Base-by-base conservation (phyloP, 371 early-diverging fungal genomes). In the Capillidium rhysosporum region DNA sequence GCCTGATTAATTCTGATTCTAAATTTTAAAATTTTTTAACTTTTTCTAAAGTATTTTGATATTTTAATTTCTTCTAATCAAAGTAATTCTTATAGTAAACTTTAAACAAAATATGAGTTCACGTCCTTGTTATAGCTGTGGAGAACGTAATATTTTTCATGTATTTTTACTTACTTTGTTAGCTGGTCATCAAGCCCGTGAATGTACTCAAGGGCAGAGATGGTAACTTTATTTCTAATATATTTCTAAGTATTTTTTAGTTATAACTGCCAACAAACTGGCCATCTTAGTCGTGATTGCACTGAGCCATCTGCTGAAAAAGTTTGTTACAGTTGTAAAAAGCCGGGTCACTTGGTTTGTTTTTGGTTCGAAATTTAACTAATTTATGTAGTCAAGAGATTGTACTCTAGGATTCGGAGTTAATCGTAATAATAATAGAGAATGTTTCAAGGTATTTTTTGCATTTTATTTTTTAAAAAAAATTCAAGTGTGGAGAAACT, bases 111-210 rank as follows among this genome's bases (percentile, higher is more conserved):
- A 34, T 7, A 34, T 34, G 34, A 34, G 34, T 34, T 34, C 12
- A 34, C 39, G 52, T 21, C 10, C 40, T 26, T 52, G 52, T 23
- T 52, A 52, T 40, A 24, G 24, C 18, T 51, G 51, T 38, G 51
- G 51, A 34, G 51, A 51, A 51, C 9, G 51, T 51, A 51, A 51
- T 9, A 9, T 20, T 21, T 12, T 38, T 18, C 10, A 23, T 9
- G 7, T 29, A 38, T 14, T n/a, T 21, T 5, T 38, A 29, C 10
- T 38, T 20, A 29, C 21, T 51, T 51, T 28, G 16, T 51, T 61
- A 78, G 78, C 65, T 58, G 79, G 75, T 60, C 79, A 79, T 57
- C 73, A 73, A 66, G 76, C 79, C 39, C 68, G 66, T 57, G 76
- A 76, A 41, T 79, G 79, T 64, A 29, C 57, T n/a, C 29, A 51